Base-by-base conservation (phyloP, 1,284 basidiomycete genomes). In the Jaminaea rosea region DNA sequence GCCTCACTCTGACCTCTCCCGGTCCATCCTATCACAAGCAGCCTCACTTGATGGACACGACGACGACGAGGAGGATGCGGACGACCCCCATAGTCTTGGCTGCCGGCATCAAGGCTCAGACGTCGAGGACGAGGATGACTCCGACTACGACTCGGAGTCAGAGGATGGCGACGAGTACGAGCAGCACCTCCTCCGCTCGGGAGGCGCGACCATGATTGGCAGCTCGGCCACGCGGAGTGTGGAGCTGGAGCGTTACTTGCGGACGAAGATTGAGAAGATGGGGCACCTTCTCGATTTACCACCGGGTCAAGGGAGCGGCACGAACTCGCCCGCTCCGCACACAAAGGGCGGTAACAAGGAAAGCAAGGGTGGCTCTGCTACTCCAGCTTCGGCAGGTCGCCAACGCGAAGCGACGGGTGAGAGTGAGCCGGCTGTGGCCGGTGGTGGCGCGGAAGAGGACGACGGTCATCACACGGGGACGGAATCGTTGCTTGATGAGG, bases 251-350 rank as follows among this genome's bases (percentile, higher is more conserved):
- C 90, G 87, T 76, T 99, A 99, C 73, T 76, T 99, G 64, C 81
- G 88, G 69, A 98, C 94, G 45, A 99, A 99, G 76, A 84, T 98
- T 19, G 79, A 91, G 69, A 80, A 86, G 55, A 99, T 99, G 94
- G 94, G 94, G 9, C 93, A 98, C 75, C 84, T 93, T 78, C 77
- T 94, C 24, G 82, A 84, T 26, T 72, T 88, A 19, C 79, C 79
- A 8, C 8, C 50, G 17, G 51, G 53, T 27, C 60, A 64, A 13
- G 59, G 59, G 26, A 9, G n/a, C n/a, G n/a, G n/a, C n/a, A n/a
- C 8, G 19, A 11, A 44, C 7, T 31, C 8, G 8, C 15, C 29
- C 29, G 29, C 8, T 15, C 7, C 29, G 8, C 8, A 15, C 29
- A 31, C 29, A 7, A 8, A 15, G 7, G 29, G 15, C 29, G 29